Evolutionary conservation across 345 rosid species (phyloP).

Genomic region (Atalantia buxifolia): DNA sequence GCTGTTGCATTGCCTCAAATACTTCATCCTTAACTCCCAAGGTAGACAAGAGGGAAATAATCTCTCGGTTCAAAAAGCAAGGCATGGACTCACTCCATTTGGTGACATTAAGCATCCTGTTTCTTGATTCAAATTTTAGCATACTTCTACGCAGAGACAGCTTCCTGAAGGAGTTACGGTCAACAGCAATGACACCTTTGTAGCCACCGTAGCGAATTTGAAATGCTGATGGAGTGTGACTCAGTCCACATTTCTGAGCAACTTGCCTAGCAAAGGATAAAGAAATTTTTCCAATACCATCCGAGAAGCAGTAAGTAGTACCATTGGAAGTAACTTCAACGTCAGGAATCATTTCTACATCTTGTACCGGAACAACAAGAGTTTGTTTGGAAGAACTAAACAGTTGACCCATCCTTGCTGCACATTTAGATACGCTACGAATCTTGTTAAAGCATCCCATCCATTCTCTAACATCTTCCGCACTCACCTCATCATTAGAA

Average conservation of each 20-base stretch:
- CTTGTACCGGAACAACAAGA: slow-evolving; percentile 54
- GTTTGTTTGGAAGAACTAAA: slow-evolving; percentile 88
- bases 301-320: slow-evolving; percentile 78
- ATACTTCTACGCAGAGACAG: slow-evolving; percentile 79
- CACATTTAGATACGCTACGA: slow-evolving; percentile 76
- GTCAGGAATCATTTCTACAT: slow-evolving; percentile 80
- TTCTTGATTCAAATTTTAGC: slow-evolving; percentile 77
- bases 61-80: slow-evolving; percentile 88
- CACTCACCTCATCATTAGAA: slow-evolving; percentile 70
- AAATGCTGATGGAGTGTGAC: slow-evolving; percentile 81
- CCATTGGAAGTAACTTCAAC: slow-evolving; percentile 68
- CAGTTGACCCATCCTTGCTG: slow-evolving; percentile 97
- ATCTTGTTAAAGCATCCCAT: slow-evolving; percentile 93
- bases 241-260: slow-evolving; percentile 75
- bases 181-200: slow-evolving; percentile 89
- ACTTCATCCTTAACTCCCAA: slow-evolving; percentile 67
- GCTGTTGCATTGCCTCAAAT: slow-evolving; percentile 58
- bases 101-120: slow-evolving; percentile 87
- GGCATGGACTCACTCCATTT: slow-evolving; percentile 84
- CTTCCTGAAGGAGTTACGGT: slow-evolving; percentile 69
- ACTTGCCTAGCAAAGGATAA: slow-evolving; percentile 66
- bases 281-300: slow-evolving; percentile 94
- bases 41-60: slow-evolving; percentile 77
- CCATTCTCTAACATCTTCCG: slow-evolving; percentile 84
- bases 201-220: slow-evolving; percentile 95